Evolutionary conservation across 805 yeast species (phyloP), one percentile per base, ranked within the genome.

Genomic region (Ogataea wickerhamii): DNA sequence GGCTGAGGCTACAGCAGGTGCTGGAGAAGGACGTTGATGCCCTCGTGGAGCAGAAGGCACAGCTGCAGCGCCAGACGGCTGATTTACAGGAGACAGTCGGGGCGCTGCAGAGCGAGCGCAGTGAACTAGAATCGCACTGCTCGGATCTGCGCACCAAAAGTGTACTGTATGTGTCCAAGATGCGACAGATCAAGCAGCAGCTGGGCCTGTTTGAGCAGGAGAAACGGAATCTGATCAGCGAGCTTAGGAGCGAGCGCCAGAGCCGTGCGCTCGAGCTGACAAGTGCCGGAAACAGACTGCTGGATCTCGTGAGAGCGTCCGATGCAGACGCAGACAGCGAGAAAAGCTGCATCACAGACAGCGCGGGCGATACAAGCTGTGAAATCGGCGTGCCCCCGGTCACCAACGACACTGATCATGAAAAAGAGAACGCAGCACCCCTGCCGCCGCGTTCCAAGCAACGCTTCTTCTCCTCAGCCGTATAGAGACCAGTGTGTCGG

Each of bases 141-240:
- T 19, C 20, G 13, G 30, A 21, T 13, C 6, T 34, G 21, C 27
- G 26, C 13, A n/a, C 5, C 22, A 34, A 32, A 20, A 5, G 26
- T 1, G 13, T 28, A 4, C 23, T 8, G 18, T 40, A 41, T 25
- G 16, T 38, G 5, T 20, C 29, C 5, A 32, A 47, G 11, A 25
- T 44, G n/a, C 13, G 34, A 13, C 11, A 21, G n/a, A 17, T 47
- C 19, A 34, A 38, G 19, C 7, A 17, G 14, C 30, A 49, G 24
- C 33, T 38, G 27, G 14, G 37, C 7, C 27, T 24, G n/a, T 36
- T 47, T 17, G 30, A 34, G 18, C 20, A 34, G 5, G 34, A 24
- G 5, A 47, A 47, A 28, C 42, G 38, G 32, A 32, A 34, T 23
- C 32, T 49, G 18, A 28, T 47, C 18, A 30, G 36, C 20, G 39